These are phyloP conservation scores for Haberlea rhodopensis DNA, from an alignment of 257 asterid genomes.

Conservation along the genomic window DNA sequence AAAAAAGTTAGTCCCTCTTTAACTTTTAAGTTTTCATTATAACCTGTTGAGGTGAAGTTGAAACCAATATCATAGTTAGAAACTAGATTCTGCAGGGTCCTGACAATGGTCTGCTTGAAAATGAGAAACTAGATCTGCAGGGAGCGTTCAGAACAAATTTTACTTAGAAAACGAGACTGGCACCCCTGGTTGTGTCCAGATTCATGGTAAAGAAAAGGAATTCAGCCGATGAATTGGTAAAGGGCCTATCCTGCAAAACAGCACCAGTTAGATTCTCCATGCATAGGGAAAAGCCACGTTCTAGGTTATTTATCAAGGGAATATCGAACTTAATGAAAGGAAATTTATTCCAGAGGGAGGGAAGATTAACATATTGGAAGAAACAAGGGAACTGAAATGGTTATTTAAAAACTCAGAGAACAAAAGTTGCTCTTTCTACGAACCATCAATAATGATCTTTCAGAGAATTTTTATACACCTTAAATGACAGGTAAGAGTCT, in stretches of 20 bases:
- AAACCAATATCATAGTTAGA: no score
- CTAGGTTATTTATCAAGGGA: neutral
- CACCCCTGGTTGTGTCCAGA: no score
- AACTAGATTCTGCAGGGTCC: no score
- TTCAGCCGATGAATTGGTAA: neutral
- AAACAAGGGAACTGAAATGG: neutral
- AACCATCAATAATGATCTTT: conserved; percentile 1
- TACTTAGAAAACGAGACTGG: no score
- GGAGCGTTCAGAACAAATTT: no score
- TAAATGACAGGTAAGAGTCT: neutral
- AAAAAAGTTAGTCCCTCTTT: no score
- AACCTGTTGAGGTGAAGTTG: no score
- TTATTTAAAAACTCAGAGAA: neutral
- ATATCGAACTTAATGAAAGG: neutral
- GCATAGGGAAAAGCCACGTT: neutral
- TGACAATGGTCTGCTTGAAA: neutral
- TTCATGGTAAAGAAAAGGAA: no score
- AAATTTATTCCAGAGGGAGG: neutral
- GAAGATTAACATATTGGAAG: neutral
- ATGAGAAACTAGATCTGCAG: neutral
- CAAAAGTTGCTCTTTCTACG: neutral
- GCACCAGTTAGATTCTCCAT: conserved; percentile 18
- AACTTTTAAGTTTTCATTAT: no score
- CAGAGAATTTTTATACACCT: neutral
- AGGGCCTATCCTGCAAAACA: conserved; percentile 16